Percentiles rank a stretch among this genome's conserved stretches.
phyloP scores from a whole-genome alignment of 768 basidiomycete genomes.

The Tylopilus subfusipes region DNA sequence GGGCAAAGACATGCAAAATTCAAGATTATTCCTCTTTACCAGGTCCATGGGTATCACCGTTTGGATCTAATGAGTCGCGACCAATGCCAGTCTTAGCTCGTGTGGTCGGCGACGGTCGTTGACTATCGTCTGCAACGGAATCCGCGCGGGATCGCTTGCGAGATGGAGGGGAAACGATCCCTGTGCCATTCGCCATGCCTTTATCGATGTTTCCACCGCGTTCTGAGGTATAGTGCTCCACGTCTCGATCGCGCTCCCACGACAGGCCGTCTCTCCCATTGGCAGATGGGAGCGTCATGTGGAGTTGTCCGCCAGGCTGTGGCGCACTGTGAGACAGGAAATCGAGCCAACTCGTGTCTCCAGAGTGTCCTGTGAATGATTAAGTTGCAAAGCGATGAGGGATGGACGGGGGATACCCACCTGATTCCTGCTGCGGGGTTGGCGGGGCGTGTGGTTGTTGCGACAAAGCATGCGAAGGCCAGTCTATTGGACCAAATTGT shows the following conservation, averaged over 20 bases:
- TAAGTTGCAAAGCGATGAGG: not conserved
- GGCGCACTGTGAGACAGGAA: conserved; percentile 30
- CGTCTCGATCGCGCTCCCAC: conserved; percentile 31
- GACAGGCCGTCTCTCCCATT: conserved; percentile 28
- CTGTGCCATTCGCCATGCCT: conserved; percentile 14
- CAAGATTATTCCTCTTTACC: conserved; percentile 28
- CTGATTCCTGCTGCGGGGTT: conserved; percentile 25
- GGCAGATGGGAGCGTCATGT: conserved; percentile 28
- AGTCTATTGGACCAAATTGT: conserved; percentile 29
- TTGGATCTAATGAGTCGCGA: conserved; percentile 17
- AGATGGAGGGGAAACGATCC: conserved; percentile 20
- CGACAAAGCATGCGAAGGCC: conserved; percentile 32
- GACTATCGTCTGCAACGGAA: conserved; percentile 18
- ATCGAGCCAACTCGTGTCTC: conserved; percentile 33
- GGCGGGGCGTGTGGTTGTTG: conserved; percentile 17
- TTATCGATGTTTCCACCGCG: conserved; percentile 24
- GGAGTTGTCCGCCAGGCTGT: conserved; percentile 23
- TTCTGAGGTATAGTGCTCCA: conserved; percentile 29
- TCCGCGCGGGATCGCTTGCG: conserved; percentile 30
- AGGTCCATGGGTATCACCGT: conserved; percentile 13
- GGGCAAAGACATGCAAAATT: not conserved
- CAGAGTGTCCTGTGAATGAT: conserved; percentile 20
- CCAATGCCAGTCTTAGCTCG: conserved; percentile 15
- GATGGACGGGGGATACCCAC: conserved; percentile 3
- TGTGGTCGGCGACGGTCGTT: conserved; percentile 20